These are phyloP conservation scores for Claviceps lovelessii DNA, from an alignment of 2,329 filamentous ascomycete genomes.

Conservation along the genomic window DNA sequence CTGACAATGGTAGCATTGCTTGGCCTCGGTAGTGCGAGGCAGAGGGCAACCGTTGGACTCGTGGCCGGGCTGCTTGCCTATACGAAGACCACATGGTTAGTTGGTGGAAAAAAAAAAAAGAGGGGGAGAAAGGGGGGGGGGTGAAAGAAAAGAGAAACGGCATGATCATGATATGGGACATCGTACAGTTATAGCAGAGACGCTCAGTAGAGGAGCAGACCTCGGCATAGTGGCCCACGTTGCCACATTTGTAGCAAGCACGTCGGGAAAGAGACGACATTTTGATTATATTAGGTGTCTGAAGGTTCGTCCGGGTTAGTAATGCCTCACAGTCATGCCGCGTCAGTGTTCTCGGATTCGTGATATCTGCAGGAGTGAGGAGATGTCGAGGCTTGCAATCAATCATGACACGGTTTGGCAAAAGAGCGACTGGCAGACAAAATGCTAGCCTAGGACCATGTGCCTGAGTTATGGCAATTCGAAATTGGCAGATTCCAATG, in stretches of 20 bases:
- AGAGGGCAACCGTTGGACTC: conserved; percentile 96
- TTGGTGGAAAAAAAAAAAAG: neutral
- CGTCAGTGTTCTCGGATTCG: neutral
- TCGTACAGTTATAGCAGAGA: conserved; percentile 97
- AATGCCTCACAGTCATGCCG: neutral
- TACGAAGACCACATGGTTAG: neutral
- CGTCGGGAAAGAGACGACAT: conserved; percentile 74
- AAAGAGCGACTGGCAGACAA: neutral
- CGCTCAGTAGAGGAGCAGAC: conserved; percentile 96
- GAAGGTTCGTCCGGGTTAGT: neutral
- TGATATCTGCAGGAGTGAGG: neutral
- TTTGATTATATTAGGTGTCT: conserved; percentile 14
- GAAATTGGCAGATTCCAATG: neutral
- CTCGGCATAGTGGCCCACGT: conserved; percentile 69
- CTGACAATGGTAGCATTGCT: conserved; percentile 99
- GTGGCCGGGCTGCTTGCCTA: conserved; percentile 80
- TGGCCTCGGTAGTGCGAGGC: conserved; percentile 91
- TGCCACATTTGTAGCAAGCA: conserved; percentile 73
- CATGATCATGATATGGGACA: neutral
- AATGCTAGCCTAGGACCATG: neutral
- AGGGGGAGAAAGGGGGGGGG: too few species aligned
- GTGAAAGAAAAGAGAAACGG: neutral
- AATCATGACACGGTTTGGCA: neutral
- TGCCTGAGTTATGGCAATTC: neutral
- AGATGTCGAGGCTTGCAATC: neutral